Evolutionary conservation across 305 asterid species (phyloP), one percentile per base, ranked within the genome.

Genomic region (Fraxinus floribunda): DNA sequence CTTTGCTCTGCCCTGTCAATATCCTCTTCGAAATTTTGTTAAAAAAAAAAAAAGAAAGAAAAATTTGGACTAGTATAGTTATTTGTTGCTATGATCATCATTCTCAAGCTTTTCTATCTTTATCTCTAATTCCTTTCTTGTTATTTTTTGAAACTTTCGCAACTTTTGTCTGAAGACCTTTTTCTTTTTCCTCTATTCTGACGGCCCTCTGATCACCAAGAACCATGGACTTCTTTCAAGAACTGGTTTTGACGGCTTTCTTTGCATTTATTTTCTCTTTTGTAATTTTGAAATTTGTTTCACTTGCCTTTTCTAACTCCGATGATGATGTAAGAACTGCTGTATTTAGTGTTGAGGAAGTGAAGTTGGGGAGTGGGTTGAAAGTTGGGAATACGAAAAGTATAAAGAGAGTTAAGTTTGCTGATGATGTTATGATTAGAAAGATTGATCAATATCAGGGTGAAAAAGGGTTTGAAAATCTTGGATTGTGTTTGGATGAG

Each of bases 191-290:
- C 44, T 44, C 78, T 60, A 62, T 64, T 83, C 82, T 82, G 82
- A 79, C 87, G 39, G 41, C 75, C 82, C 11, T 68, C 52, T 76
- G 83, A 79, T 84, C 81, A 38, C 8, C 13, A 62, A 38, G 68
- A 79, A 71, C 5, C 22, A 90, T 92, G 97, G 93, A 83, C 81
- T 77, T 86, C 79, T 76, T 91, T 68, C 94, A 89, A 72, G 92
- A 87, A 74, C 87, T 85, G 16, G 81, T 87, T 35, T 68, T 90
- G 39, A 82, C 92, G 35, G 90, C 89, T 39, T 82, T 93, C 74
- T 3, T 83, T 80, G 90, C 89, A 55, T 68, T 91, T 46, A 10
- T 90, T 78, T 84, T 86, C 60, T 79, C 88, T 79, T 80, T 86
- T 44, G 60, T 91, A 73, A 86, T 89, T 82, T 93, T 89, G 52